These are phyloP conservation scores for Rubia yunnanensis DNA, from an alignment of 257 asterid species.

Conservation along the genomic window DNA sequence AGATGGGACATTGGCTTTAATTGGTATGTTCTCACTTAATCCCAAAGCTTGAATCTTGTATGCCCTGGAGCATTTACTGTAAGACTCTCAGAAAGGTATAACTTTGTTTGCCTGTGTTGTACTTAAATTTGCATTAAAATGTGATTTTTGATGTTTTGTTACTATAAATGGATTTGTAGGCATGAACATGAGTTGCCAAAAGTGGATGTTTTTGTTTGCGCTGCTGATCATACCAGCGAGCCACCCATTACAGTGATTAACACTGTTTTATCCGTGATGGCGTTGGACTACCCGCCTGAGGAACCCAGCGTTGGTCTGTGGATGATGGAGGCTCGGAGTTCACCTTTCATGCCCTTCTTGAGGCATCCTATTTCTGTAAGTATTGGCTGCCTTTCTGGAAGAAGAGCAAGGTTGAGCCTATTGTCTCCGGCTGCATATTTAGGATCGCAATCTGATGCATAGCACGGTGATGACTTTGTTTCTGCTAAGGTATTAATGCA, in stretches of 20 bases:
- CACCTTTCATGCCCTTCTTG: slow-evolving; percentile 67
- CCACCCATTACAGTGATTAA: slow-evolving; percentile 78
- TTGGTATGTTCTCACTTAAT: too few relatives aligned
- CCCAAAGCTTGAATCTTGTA: too few relatives aligned
- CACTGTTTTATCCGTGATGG: slow-evolving; percentile 80
- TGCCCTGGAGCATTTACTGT: too few relatives aligned
- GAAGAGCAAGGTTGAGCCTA: slow-evolving; percentile 52
- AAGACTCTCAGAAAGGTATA: too few relatives aligned
- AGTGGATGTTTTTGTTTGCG: slow-evolving; percentile 76
- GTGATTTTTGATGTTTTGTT: too few relatives aligned
- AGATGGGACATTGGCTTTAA: too few relatives aligned
- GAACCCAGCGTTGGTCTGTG: slow-evolving; percentile 60
- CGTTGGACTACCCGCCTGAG: slow-evolving; percentile 73
- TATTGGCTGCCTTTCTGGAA: slow-evolving; percentile 78
- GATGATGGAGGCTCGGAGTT: slow-evolving; percentile 77
- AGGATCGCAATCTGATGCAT: slow-evolving; percentile 23
- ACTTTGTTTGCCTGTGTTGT: too few relatives aligned
- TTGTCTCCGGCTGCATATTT: slow-evolving; percentile 67
- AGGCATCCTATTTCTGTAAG: slow-evolving; percentile 57
- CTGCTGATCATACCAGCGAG: slow-evolving; percentile 84
- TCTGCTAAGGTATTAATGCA: slow-evolving; percentile 40
- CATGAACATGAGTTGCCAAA: slow-evolving; percentile 49
- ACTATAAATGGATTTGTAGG: too few relatives aligned
- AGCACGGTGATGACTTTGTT: slow-evolving; percentile 29
- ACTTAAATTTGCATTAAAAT: too few relatives aligned